Evolutionary conservation across 331 rosid genomes (phyloP).

Genomic region (Telfairia occidentalis): DNA sequence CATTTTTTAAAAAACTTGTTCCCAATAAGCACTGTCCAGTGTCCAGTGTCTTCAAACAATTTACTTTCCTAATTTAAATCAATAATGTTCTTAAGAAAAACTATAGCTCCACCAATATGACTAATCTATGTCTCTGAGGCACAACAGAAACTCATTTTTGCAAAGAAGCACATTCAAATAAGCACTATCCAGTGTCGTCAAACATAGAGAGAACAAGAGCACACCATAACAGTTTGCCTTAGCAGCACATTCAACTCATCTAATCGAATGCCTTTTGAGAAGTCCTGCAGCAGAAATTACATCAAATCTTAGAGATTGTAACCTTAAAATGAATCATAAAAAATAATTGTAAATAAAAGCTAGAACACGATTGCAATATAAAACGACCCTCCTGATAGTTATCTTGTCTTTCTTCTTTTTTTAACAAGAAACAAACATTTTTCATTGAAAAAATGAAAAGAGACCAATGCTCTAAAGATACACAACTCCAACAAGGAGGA

Average conservation of each 20-base stretch:
- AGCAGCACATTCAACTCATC: conserved; percentile 91
- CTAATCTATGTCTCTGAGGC: not conserved
- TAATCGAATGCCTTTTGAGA: conserved; percentile 82
- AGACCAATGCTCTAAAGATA: too few species aligned
- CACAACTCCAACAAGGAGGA: too few species aligned
- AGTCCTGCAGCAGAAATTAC: conserved; percentile 57
- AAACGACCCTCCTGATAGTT: not conserved
- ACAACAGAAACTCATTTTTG: not conserved
- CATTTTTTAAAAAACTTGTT: not conserved
- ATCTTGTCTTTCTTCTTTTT: too few species aligned
- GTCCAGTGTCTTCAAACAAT: not conserved
- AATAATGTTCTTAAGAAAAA: not conserved
- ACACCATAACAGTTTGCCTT: conserved; percentile 86
- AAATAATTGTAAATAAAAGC: not conserved
- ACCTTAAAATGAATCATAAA: not conserved
- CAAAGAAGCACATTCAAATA: not conserved
- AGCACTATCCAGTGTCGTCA: not conserved
- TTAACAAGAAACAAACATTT: too few species aligned
- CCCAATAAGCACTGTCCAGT: not conserved
- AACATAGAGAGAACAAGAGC: conserved; percentile 17
- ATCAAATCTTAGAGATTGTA: conserved; percentile 7
- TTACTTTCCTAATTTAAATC: not conserved
- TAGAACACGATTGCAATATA: not conserved
- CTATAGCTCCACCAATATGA: not conserved
- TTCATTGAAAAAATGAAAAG: too few species aligned